Evolutionary conservation across 768 basidiomycete species (phyloP).

Genomic region (Tricholoma saponaceum): DNA sequence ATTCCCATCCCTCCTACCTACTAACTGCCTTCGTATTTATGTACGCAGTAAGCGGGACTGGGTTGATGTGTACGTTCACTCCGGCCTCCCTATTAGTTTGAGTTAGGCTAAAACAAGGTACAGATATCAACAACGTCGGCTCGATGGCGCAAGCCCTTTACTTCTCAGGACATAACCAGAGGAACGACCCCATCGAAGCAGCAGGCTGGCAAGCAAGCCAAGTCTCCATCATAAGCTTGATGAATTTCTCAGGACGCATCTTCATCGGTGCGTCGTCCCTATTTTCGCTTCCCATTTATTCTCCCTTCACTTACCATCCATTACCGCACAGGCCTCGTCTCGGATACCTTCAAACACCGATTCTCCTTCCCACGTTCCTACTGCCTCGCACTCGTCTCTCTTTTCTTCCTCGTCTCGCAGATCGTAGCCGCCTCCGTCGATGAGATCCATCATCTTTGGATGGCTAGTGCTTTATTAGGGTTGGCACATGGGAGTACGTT

Average conservation of each 20-base stretch:
- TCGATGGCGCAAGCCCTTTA: slow-evolving; percentile 62
- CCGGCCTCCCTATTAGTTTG: slow-evolving; percentile 3
- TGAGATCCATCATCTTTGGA: slow-evolving; percentile 65
- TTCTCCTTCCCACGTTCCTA: slow-evolving; percentile 62
- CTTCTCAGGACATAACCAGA: not conserved
- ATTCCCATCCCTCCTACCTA: slow-evolving; percentile 16
- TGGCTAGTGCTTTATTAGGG: slow-evolving; percentile 48
- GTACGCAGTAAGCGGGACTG: slow-evolving; percentile 76
- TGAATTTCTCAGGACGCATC: slow-evolving; percentile 79
- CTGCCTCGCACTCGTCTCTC: slow-evolving; percentile 61
- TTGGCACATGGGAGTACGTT: slow-evolving; percentile 71
- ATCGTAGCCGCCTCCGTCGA: slow-evolving; percentile 53
- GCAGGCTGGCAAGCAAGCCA: slow-evolving; percentile 79
- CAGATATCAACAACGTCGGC: slow-evolving; percentile 83
- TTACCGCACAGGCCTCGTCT: slow-evolving; percentile 63
- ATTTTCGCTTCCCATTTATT: not conserved
- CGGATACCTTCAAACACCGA: slow-evolving; percentile 59
- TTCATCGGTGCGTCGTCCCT: slow-evolving; percentile 52
- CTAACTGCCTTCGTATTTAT: not conserved
- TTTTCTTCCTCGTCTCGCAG: slow-evolving; percentile 72
- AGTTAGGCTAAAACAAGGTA: not conserved
- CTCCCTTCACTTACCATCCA: not conserved
- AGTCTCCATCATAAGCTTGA: slow-evolving; percentile 78
- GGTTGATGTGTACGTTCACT: slow-evolving; percentile 61
- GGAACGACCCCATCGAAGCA: slow-evolving; percentile 66